A percentile compares a stretch with the other conserved stretches of the same genome.
These are phyloP conservation scores for Globomyces pollinis-pini DNA, from an alignment of 192 early-diverging fungal species.

Conservation along the genomic window DNA sequence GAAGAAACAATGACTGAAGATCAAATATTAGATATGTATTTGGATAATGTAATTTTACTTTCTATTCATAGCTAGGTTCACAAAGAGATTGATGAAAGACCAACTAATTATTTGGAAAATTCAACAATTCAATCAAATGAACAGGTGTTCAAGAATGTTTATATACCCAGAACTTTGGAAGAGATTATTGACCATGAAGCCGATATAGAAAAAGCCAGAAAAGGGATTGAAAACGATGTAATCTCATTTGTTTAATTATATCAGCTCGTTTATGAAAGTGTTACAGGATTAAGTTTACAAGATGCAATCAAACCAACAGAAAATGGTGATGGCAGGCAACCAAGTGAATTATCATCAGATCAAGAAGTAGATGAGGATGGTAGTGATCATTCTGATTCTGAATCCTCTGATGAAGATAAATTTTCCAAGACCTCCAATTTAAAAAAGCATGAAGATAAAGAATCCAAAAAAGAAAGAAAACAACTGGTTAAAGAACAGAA, in stretches of 20 bases:
- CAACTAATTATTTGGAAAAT: constrained; percentile 21
- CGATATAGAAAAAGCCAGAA: constrained; percentile 66
- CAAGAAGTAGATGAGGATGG: constrained; percentile 13
- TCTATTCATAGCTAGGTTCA: constrained; percentile 16
- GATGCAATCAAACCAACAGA: constrained; percentile 4
- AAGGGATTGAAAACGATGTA: constrained; percentile 50
- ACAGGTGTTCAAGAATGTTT: constrained; percentile 84
- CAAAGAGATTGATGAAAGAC: constrained; percentile 20
- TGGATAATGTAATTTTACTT: constrained; percentile 60
- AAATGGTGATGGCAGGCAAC: constrained; percentile 1
- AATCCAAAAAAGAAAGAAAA: constrained; percentile 85
- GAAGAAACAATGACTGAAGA: constrained; percentile 48
- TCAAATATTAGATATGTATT: constrained; percentile 53
- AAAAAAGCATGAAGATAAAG: constrained; percentile 80
- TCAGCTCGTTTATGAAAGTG: constrained; percentile 13
- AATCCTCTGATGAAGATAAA: constrained; percentile 29
- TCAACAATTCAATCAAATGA: constrained; percentile 57
- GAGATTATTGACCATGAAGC: constrained; percentile 81
- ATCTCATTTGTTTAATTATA: constrained; percentile 17
- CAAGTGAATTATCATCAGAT: constrained; percentile 4
- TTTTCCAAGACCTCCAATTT: constrained; percentile 41
- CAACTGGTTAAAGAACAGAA: constrained; percentile 79
- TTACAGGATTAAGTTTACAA: constrained; percentile 15
- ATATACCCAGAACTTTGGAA: constrained; percentile 84
- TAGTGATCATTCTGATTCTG: constrained; percentile 25